These are phyloP conservation scores for Pseudogymnoascus sp. DNA, from an alignment of 2,329 filamentous ascomycete species.

Conservation along the genomic window DNA sequence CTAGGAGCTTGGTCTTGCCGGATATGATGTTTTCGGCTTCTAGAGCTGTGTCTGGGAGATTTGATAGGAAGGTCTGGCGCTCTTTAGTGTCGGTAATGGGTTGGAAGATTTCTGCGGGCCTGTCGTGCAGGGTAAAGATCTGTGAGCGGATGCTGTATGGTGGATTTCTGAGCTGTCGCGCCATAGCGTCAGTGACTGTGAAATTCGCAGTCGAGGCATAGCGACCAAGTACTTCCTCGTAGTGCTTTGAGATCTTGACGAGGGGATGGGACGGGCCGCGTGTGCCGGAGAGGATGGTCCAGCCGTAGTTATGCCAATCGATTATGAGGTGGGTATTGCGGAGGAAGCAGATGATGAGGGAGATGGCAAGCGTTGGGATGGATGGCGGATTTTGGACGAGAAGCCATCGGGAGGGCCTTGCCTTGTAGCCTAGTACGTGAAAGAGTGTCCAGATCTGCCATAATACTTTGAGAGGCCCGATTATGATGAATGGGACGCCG, in stretches of 20 bases:
- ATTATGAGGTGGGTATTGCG: constrained; percentile 78
- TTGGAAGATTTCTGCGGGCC: constrained; percentile 75
- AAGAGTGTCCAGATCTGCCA: constrained; percentile 73
- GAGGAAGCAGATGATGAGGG: constrained; percentile 63
- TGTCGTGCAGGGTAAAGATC: constrained; percentile 73
- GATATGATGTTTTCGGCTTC: constrained; percentile 52
- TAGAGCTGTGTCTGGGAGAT: constrained; percentile 56
- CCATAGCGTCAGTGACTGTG: constrained; percentile 87
- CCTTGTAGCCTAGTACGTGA: constrained; percentile 63
- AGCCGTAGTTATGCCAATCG: constrained; percentile 99
- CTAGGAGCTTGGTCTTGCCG: constrained; percentile 60
- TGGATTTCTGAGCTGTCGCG: constrained; percentile 54
- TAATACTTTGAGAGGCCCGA: constrained; percentile 77
- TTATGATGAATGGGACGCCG: constrained; percentile 67
- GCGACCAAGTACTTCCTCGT: constrained; percentile 67
- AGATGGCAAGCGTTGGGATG: constrained; percentile 79
- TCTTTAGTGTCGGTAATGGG: constrained; percentile 47
- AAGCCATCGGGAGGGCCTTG: constrained; percentile 73
- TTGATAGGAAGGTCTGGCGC: constrained; percentile 53
- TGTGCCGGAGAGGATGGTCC: constrained; percentile 73
- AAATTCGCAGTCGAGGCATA: constrained; percentile 66
- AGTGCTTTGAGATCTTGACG: constrained; percentile 68
- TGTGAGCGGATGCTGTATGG: constrained; percentile 60
- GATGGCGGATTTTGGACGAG: constrained; percentile 91
- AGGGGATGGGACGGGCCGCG: constrained; percentile 58